phyloP scores from a whole-genome alignment of 169 alveolate species.

The Cryptosporidium baileyi region DNA sequence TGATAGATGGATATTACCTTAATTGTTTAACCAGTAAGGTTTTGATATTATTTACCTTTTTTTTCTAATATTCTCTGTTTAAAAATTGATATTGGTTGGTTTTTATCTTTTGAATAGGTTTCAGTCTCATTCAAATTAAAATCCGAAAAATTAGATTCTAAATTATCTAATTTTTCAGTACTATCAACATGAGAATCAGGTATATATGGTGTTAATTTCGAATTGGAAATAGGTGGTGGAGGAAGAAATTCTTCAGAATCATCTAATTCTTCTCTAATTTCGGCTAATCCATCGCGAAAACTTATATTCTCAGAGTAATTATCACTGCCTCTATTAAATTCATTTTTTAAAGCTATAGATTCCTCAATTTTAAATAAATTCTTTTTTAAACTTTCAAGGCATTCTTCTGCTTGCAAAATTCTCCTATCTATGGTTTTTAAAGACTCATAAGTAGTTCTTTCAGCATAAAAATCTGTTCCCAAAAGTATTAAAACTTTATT shows the following conservation, averaged over 20 bases:
- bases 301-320: background rate
- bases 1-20: constrained; percentile 66
- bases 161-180: too few relatives aligned
- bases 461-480: constrained; percentile 43
- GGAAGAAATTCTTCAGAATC: background rate
- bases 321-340: background rate
- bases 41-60: background rate
- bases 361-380: constrained; percentile 9
- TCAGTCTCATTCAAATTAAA: background rate
- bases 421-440: constrained; percentile 34
- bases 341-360: constrained; percentile 21
- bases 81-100: constrained; percentile 10
- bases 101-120: background rate
- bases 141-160: too few relatives aligned
- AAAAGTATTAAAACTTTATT: constrained; percentile 48
- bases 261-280: constrained; percentile 45
- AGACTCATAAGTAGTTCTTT: constrained; percentile 34
- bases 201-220: background rate
- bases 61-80: constrained; percentile 35
- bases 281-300: constrained; percentile 33
- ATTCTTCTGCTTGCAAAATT: constrained; percentile 22
- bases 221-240: background rate
- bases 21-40: background rate
- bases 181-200: constrained; percentile 38
- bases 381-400: constrained; percentile 29